Conservation (phyloP, 148 eudicot species). For the Vaccinium vitisidaea region DNA sequence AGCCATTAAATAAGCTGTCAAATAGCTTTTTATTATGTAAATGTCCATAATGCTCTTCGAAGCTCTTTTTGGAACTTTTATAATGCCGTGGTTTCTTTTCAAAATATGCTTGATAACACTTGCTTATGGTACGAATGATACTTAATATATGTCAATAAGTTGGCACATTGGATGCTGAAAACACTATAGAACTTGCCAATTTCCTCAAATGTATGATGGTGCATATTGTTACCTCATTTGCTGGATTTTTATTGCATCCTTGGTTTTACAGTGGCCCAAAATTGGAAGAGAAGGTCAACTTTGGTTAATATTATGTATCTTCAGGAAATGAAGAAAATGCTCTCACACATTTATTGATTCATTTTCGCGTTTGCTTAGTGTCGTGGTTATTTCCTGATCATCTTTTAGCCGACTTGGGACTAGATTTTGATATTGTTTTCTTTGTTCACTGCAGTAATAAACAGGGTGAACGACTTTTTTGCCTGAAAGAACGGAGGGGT, state of each 20-base stretch:
- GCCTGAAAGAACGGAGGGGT: conserved; percentile 48
- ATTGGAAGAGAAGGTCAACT: not conserved
- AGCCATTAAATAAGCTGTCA: not conserved
- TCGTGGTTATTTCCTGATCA: not conserved
- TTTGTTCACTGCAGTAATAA: conserved; percentile 23
- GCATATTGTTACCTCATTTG: not conserved
- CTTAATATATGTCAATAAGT: not conserved
- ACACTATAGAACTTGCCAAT: not conserved
- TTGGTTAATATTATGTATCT: not conserved
- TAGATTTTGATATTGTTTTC: not conserved
- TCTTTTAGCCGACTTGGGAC: not conserved
- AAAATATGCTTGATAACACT: not conserved
- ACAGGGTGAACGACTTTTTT: conserved; percentile 35
- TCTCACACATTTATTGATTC: not conserved
- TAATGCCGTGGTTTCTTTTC: not conserved
- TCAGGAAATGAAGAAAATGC: not conserved
- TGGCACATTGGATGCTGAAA: not conserved
- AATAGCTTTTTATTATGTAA: not conserved
- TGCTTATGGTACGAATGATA: conserved; percentile 2
- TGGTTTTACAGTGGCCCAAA: not conserved
- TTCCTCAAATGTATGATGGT: conserved; percentile 1
- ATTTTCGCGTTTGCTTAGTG: not conserved
- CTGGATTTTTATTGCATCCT: not conserved
- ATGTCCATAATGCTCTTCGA: not conserved
- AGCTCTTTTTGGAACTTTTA: not conserved